Conservation (phyloP, 345 rosid species). For the Anacardium occidentale region DNA sequence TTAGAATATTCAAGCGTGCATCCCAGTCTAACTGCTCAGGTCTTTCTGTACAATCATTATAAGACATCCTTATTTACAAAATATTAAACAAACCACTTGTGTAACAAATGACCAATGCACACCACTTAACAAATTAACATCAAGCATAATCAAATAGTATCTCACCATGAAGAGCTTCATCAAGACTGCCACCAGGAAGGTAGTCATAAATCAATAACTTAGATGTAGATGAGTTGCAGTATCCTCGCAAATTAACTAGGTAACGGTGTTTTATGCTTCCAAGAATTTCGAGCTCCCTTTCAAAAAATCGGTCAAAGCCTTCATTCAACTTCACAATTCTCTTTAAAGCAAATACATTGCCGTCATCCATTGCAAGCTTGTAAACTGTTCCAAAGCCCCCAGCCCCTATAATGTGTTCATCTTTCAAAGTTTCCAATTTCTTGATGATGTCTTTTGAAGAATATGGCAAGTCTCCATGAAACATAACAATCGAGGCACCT, state of each 20-base stretch:
- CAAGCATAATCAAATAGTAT: constrained; percentile 13
- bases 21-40: constrained; percentile 94
- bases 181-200: constrained; percentile 95
- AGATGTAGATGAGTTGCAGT: constrained; percentile 90
- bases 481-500: constrained; percentile 98
- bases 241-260: constrained; percentile 92
- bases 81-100: neutral
- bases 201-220: constrained; percentile 86
- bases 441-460: constrained; percentile 90
- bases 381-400: constrained; percentile 98
- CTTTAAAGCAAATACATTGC: constrained; percentile 86
- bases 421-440: constrained; percentile 78
- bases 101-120: neutral
- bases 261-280: constrained; percentile 98
- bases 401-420: constrained; percentile 82
- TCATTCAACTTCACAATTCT: constrained; percentile 83
- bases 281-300: constrained; percentile 96
- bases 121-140: neutral
- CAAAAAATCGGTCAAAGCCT: constrained; percentile 92
- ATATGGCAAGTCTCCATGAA: constrained; percentile 96
- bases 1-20: constrained; percentile 78
- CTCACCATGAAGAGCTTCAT: constrained; percentile 95
- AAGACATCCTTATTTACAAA: constrained; percentile 6
- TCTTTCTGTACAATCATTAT: constrained; percentile 56
- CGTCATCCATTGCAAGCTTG: constrained; percentile 97